These are phyloP conservation scores for Amanita subjunquillea DNA, from an alignment of 768 basidiomycete species.

Conservation along the genomic window DNA sequence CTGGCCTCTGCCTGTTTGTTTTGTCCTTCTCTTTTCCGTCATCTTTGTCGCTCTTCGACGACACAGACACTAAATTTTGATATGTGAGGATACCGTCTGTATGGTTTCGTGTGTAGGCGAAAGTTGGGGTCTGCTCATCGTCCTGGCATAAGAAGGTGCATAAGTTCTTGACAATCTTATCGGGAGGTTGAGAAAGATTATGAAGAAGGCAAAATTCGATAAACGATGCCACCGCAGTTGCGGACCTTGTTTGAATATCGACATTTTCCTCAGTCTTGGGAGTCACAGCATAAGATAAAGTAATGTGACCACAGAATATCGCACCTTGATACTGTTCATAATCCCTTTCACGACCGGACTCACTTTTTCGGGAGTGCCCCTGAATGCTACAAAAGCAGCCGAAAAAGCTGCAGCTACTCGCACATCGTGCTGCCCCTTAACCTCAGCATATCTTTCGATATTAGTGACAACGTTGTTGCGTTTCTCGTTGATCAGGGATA, in stretches of 20 bases:
- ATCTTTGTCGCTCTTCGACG: conserved; percentile 22
- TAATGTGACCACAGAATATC: conserved; percentile 10
- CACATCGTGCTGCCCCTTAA: conserved; percentile 78
- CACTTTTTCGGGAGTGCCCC: conserved; percentile 82
- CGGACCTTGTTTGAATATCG: conserved; percentile 83
- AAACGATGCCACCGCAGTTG: conserved; percentile 78
- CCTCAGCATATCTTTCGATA: conserved; percentile 71
- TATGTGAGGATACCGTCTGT: conserved; percentile 75
- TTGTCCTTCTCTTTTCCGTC: conserved; percentile 34
- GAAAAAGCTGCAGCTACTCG: conserved; percentile 87
- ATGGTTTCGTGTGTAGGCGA: conserved; percentile 52
- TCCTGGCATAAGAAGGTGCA: conserved; percentile 97
- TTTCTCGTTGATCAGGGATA: conserved; percentile 68
- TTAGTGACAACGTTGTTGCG: conserved; percentile 53
- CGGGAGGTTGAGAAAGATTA: conserved; percentile 73
- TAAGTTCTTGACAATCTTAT: conserved; percentile 95
- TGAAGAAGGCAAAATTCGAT: conserved; percentile 73
- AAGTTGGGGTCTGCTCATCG: conserved; percentile 80
- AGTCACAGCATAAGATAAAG: conserved; percentile 6
- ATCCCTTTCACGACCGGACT: conserved; percentile 94
- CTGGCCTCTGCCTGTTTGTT: conserved; percentile 28
- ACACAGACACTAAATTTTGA: conserved; percentile 26
- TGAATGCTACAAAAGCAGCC: conserved; percentile 82
- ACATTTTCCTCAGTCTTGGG: conserved; percentile 76
- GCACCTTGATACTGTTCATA: conserved; percentile 95